A percentile compares a stretch with the other conserved stretches of the same genome.
Conservation (phyloP, 208 protist species). For the Leishmania arabica region DNA sequence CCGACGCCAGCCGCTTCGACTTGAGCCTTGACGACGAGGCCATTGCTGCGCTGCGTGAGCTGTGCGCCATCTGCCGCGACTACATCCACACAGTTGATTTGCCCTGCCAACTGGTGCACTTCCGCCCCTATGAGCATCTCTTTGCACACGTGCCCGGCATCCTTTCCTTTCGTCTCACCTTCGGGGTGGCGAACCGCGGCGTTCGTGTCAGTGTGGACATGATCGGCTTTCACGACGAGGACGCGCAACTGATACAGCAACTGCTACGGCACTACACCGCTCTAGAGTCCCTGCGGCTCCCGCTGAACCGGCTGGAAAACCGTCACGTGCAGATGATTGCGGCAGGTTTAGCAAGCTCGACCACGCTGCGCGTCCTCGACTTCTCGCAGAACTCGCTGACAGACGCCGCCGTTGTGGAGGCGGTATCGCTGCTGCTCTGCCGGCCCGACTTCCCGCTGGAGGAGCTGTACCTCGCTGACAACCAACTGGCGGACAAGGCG, state of each 20-base stretch:
- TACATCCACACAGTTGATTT: conserved; percentile 73
- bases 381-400: conserved; percentile 84
- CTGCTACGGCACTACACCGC: conserved; percentile 54
- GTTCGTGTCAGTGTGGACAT: conserved; percentile 63
- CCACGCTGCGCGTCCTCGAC: conserved; percentile 74
- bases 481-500: conserved; percentile 61
- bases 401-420: conserved; percentile 56
- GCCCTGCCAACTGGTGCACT: conserved; percentile 71
- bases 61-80: conserved; percentile 73
- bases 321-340: conserved; percentile 58
- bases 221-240: conserved; percentile 79
- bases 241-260: conserved; percentile 57
- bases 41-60: conserved; percentile 38
- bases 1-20: conserved; percentile 25
- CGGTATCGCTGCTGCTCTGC: conserved; percentile 71
- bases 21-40: conserved; percentile 29
- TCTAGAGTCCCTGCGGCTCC: conserved; percentile 63
- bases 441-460: conserved; percentile 64
- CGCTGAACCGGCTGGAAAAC: conserved; percentile 66
- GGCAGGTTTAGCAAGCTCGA: conserved; percentile 62
- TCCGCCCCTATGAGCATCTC: conserved; percentile 71
- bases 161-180: conserved; percentile 70
- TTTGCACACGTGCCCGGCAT: conserved; percentile 70
- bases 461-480: conserved; percentile 84
- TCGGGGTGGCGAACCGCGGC: conserved; percentile 62